These are phyloP conservation scores for Talaromyces verruculosus DNA, from an alignment of 2,329 filamentous ascomycete genomes.

Conservation along the genomic window DNA sequence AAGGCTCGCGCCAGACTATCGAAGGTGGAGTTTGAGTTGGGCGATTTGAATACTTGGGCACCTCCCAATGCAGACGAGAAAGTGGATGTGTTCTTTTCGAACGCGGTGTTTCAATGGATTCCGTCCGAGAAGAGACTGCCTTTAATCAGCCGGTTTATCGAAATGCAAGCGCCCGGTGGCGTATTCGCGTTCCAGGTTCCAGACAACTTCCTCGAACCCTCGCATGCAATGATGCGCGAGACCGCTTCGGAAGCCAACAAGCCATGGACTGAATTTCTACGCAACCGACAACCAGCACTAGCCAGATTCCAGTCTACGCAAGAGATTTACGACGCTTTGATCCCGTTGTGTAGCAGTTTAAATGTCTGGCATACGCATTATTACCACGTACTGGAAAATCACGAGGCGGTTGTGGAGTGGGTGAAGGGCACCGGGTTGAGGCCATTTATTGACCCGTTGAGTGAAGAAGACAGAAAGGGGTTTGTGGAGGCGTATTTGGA, in stretches of 20 bases:
- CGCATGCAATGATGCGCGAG: conserved; percentile 54
- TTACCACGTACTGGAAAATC: conserved; percentile 52
- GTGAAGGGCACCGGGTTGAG: conserved; percentile 58
- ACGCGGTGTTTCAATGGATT: conserved; percentile 63
- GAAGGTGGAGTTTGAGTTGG: conserved; percentile 47
- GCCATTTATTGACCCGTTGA: conserved; percentile 55
- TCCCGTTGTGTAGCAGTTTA: conserved; percentile 44
- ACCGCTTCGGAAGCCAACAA: conserved; percentile 34
- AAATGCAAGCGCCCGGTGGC: conserved; percentile 43
- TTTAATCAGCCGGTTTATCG: conserved; percentile 50
- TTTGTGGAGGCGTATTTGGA: conserved; percentile 53
- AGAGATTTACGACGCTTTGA: conserved; percentile 53
- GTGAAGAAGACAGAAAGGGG: conserved; percentile 39
- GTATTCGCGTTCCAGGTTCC: conserved; percentile 58
- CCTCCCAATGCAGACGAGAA: conserved; percentile 27
- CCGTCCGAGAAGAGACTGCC: conserved; percentile 37
- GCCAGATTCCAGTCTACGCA: conserved; percentile 51
- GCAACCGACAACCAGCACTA: conserved; percentile 37
- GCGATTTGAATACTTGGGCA: conserved; percentile 48
- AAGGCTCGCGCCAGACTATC: conserved; percentile 48
- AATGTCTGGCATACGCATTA: conserved; percentile 59
- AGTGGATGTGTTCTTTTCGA: conserved; percentile 54
- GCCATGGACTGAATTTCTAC: conserved; percentile 44
- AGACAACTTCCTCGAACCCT: conserved; percentile 52
- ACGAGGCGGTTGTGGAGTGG: conserved; percentile 59